Base-by-base conservation (phyloP, 1,284 basidiomycete genomes). In the Sphaerobolus stellatus region DNA sequence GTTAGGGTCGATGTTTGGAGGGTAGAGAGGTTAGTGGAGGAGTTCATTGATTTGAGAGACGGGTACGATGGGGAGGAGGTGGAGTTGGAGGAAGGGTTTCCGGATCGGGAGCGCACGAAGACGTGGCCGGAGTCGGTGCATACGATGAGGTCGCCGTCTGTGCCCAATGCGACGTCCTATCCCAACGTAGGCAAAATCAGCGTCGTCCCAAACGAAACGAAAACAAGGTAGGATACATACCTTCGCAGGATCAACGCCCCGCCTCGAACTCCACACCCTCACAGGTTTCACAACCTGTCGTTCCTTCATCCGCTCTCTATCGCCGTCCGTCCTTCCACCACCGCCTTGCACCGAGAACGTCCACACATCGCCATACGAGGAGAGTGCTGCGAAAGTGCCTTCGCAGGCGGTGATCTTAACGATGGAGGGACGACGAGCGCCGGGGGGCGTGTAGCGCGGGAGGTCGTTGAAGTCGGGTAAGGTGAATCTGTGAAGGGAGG, bases 51-150 rank as follows among this genome's bases (percentile, higher is more conserved):
- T 74, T 73, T 40, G 59, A 58, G 11, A 34, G 33, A 11, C 16
- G 48, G 20, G 25, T 62, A 27, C 6, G 14, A 20, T 29, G 14
- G 20, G 24, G 13, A 27, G 7, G 25, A 13, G 14, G 9, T 29
- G 8, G 45, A 27, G 18, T 34, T 34, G 18, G 18, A 11, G 18
- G 58, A 11, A 18, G 33, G 52, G 59, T 64, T 18, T 34, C 33
- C 33, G 33, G 33, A 34, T 14, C 91, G 81, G 18, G 85, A 80
- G 25, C 92, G 85, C 22, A 95, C 81, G 64, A 92, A 98, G 28
- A 98, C 94, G 63, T 98, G 94, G 0, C 96, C 96, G 1, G 94
- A 94, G 61, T 90, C 86, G 0, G 96, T 98, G 71, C 93, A 97
- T 40, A 98, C 80, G 63, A 98, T 88, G 63, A 98, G 82, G 6